These are phyloP conservation scores for Marsdenia floribunda DNA, from an alignment of 257 asterid species.

Conservation along the genomic window DNA sequence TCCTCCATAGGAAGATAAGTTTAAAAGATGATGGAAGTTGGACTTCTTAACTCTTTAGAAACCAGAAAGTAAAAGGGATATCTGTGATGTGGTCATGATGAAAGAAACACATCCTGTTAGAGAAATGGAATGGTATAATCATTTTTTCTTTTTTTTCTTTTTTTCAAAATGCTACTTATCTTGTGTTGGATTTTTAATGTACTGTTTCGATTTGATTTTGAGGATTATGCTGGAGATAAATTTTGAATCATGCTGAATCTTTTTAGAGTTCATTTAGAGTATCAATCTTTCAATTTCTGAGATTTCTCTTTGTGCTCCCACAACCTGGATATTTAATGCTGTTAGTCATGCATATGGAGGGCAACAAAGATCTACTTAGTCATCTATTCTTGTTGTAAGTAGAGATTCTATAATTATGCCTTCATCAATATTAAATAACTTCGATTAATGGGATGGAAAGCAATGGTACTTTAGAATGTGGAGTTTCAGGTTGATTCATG, in stretches of 20 bases:
- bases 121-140: not conserved
- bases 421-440: not conserved
- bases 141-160: constrained; percentile 6
- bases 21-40: not conserved
- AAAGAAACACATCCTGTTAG: not conserved
- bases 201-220: too few relatives aligned
- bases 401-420: not conserved
- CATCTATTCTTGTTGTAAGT: not conserved
- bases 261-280: not conserved
- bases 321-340: not conserved
- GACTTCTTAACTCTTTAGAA: not conserved
- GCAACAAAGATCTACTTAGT: not conserved
- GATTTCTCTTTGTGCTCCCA: not conserved
- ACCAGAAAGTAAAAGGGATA: not conserved
- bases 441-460: not conserved
- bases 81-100: not conserved
- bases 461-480: not conserved
- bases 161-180: not conserved
- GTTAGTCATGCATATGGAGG: not conserved
- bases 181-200: not conserved
- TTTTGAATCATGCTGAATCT: not conserved
- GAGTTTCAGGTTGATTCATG: not conserved
- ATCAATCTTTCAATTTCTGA: not conserved
- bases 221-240: not conserved
- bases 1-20: not conserved